These are phyloP conservation scores for Candida gigantensis DNA, from an alignment of 1,139 yeast genomes.

Conservation along the genomic window DNA sequence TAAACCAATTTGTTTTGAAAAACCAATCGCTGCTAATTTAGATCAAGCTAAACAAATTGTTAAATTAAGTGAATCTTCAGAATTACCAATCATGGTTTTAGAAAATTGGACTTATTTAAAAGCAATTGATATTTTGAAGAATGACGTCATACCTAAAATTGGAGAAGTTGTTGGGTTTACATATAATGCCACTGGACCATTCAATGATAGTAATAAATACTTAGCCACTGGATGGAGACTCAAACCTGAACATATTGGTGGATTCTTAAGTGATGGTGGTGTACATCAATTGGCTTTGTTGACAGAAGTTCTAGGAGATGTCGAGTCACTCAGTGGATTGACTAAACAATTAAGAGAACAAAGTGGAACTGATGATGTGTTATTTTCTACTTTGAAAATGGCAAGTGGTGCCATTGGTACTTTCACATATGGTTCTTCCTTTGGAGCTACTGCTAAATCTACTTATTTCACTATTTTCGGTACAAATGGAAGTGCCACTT, in stretches of 20 bases:
- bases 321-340: constrained; percentile 66
- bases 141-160: constrained; percentile 61
- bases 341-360: constrained; percentile 73
- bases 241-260: constrained; percentile 89
- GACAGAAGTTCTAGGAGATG: constrained; percentile 78
- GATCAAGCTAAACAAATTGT: constrained; percentile 81
- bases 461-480: constrained; percentile 73
- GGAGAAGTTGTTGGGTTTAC: constrained; percentile 78
- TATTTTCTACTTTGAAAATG: constrained; percentile 67
- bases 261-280: constrained; percentile 90
- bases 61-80: constrained; percentile 54
- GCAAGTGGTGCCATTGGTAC: constrained; percentile 75
- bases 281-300: constrained; percentile 89
- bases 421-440: constrained; percentile 87
- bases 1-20: constrained; percentile 81
- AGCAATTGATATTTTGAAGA: constrained; percentile 51
- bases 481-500: constrained; percentile 67
- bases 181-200: constrained; percentile 81
- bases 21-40: constrained; percentile 87
- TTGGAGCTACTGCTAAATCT: constrained; percentile 77
- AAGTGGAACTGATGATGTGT: constrained; percentile 79
- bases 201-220: constrained; percentile 64
- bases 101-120: constrained; percentile 83
- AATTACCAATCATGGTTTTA: constrained; percentile 70
- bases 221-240: constrained; percentile 79